Evolutionary conservation across 768 basidiomycete species (phyloP).

Genomic region (Trametes meyenii): DNA sequence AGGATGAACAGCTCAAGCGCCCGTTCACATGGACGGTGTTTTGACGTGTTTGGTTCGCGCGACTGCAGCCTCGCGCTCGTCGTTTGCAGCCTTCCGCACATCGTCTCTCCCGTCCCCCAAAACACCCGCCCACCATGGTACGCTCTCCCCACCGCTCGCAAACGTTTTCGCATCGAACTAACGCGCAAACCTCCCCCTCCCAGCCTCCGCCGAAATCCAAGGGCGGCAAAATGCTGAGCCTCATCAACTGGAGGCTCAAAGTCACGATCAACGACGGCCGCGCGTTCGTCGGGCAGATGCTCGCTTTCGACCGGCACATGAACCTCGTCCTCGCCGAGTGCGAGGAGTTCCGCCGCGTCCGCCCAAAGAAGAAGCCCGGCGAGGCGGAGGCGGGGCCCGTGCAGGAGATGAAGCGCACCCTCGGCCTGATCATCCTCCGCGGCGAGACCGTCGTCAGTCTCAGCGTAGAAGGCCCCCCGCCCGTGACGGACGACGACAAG

Average conservation of each 20-base stretch:
- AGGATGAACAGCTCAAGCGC: not conserved
- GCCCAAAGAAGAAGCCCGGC: conserved; percentile 89
- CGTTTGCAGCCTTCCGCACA: conserved; percentile 27
- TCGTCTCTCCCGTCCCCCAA: conserved; percentile 31
- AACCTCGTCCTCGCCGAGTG: conserved; percentile 98
- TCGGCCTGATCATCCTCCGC: conserved; percentile 95
- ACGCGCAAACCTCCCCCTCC: not conserved
- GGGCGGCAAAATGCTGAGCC: conserved; percentile 96
- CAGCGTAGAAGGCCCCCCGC: conserved; percentile 94
- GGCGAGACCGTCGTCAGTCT: conserved; percentile 97
- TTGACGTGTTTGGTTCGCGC: conserved; percentile 37
- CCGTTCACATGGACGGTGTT: conserved; percentile 28
- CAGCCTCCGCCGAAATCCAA: conserved; percentile 96
- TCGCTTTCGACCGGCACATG: conserved; percentile 99
- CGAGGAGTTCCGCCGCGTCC: conserved; percentile 93
- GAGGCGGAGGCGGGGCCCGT: conserved; percentile 70
- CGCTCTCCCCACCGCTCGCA: not conserved
- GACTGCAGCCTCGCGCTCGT: conserved; percentile 20
- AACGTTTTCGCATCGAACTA: too few relatives aligned
- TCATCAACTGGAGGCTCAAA: conserved; percentile 97
- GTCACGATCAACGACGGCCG: conserved; percentile 98
- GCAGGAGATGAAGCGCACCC: conserved; percentile 94
- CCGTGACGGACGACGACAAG: conserved; percentile 87
- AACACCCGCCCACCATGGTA: conserved; percentile 57
- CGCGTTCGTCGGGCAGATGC: conserved; percentile 95